Evolutionary conservation across 768 basidiomycete genomes (phyloP).

Genomic region (Lactifluus pinguis): DNA sequence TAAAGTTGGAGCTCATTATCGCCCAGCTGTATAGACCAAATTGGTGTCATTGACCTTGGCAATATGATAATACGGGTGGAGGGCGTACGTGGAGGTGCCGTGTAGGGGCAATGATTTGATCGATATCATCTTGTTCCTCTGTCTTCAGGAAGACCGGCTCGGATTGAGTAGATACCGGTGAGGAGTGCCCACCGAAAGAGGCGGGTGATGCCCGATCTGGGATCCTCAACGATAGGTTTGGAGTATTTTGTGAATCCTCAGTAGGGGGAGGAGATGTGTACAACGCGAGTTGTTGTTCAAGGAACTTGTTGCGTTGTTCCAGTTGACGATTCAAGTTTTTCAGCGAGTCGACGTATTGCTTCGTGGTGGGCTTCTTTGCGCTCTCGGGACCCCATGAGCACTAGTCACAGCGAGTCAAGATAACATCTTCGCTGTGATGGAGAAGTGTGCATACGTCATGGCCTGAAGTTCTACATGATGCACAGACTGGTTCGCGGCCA

Average conservation of each 20-base stretch:
- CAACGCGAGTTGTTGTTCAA: conserved; percentile 19
- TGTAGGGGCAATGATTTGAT: conserved; percentile 10
- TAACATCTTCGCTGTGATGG: background rate
- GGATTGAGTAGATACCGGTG: conserved; percentile 4
- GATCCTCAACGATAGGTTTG: conserved; percentile 6
- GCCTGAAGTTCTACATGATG: conserved; percentile 24
- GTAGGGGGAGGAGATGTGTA: conserved; percentile 12
- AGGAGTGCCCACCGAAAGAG: conserved; percentile 13
- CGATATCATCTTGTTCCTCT: conserved; percentile 15
- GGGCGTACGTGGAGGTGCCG: conserved; percentile 11
- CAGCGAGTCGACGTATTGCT: conserved; percentile 28
- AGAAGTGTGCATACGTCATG: conserved; percentile 17
- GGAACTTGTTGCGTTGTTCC: conserved; percentile 23
- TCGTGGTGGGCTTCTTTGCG: conserved; percentile 27
- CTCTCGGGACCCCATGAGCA: conserved; percentile 29
- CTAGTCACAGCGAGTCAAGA: conserved; percentile 15
- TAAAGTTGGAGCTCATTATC: conserved; percentile 25
- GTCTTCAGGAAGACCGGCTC: conserved; percentile 9
- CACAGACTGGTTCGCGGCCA: conserved; percentile 26
- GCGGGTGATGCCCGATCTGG: conserved; percentile 8
- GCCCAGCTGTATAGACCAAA: conserved; percentile 17
- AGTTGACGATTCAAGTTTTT: conserved; percentile 24
- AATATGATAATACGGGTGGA: background rate
- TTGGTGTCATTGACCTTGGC: background rate
- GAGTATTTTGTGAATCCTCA: conserved; percentile 8